Conservation (phyloP, 2,329 filamentous ascomycete genomes). For the Trichophyton equinum region DNA sequence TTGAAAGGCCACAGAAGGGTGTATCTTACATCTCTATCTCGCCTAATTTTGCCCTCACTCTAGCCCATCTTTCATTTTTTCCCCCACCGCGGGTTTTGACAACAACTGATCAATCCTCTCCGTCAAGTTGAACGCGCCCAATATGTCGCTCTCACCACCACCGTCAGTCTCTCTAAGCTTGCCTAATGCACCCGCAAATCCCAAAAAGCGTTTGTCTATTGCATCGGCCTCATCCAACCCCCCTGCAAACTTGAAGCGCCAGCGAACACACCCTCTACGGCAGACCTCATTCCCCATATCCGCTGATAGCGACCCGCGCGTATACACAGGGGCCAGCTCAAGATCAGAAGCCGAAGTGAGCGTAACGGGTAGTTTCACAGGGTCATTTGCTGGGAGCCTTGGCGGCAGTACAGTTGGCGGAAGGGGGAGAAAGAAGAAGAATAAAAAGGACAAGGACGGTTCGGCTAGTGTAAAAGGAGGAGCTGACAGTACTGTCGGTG, state of each 20-base stretch:
- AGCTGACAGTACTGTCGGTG: slow-evolving; percentile 16
- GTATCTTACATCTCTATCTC: no score
- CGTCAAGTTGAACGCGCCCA: not conserved
- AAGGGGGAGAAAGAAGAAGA: slow-evolving; percentile 20
- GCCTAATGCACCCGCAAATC: slow-evolving; percentile 5
- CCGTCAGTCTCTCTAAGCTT: slow-evolving; percentile 11
- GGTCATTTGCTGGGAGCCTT: slow-evolving; percentile 30
- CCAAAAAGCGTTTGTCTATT: slow-evolving; percentile 14
- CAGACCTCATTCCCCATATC: slow-evolving; percentile 35
- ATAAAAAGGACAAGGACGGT: slow-evolving; percentile 21
- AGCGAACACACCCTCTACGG: slow-evolving; percentile 35
- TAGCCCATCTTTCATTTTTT: not conserved
- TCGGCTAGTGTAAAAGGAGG: slow-evolving; percentile 21
- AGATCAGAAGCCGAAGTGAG: slow-evolving; percentile 24
- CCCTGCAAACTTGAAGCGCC: slow-evolving; percentile 18
- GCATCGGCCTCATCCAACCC: slow-evolving; percentile 8
- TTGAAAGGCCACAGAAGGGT: not conserved
- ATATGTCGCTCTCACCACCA: slow-evolving; percentile 12
- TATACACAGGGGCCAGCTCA: slow-evolving; percentile 16
- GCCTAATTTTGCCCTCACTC: not conserved
- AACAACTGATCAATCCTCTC: not conserved
- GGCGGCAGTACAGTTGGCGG: slow-evolving; percentile 18
- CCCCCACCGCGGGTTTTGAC: not conserved
- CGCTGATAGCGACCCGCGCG: slow-evolving; percentile 21
- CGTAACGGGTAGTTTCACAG: slow-evolving; percentile 32